Percentiles rank a stretch among this genome's conserved stretches.
Evolutionary conservation across 805 yeast species (phyloP).

Genomic region (Saturnispora silvae): DNA sequence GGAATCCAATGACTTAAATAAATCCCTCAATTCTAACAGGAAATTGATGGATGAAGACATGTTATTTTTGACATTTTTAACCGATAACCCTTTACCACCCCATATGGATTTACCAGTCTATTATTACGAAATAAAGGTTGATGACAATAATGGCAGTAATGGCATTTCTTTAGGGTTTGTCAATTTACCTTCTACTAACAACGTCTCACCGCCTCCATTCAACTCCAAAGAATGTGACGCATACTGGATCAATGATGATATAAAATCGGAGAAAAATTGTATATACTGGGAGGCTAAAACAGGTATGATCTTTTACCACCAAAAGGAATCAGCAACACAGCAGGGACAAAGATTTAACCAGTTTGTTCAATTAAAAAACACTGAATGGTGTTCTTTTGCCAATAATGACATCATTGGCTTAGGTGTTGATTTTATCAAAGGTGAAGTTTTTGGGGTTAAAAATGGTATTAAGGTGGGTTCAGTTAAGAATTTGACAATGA

Average conservation of each 20-base stretch:
- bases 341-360: too few relatives aligned
- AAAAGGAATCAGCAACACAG: conserved; percentile 23
- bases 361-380: not conserved
- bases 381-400: conserved; percentile 33
- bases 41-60: conserved; percentile 4
- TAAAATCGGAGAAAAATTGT: conserved; percentile 2
- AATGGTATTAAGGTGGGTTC: conserved; percentile 60
- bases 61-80: conserved; percentile 1
- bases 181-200: not conserved
- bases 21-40: conserved; percentile 4
- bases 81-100: not conserved
- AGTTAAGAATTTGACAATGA: conserved; percentile 23
- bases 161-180: conserved; percentile 4
- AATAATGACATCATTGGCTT: conserved; percentile 66
- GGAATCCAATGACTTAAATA: conserved; percentile 3
- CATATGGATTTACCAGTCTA: conserved; percentile 1
- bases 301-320: conserved; percentile 34
- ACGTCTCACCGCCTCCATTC: not conserved
- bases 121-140: conserved; percentile 3
- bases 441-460: conserved; percentile 63
- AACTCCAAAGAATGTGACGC: not conserved
- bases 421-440: conserved; percentile 62
- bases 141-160: conserved; percentile 1
- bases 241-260: conserved; percentile 5
- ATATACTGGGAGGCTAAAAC: conserved; percentile 47